Conservation (phyloP, 768 basidiomycete genomes). For the Coprinellus aureogranulatus region DNA sequence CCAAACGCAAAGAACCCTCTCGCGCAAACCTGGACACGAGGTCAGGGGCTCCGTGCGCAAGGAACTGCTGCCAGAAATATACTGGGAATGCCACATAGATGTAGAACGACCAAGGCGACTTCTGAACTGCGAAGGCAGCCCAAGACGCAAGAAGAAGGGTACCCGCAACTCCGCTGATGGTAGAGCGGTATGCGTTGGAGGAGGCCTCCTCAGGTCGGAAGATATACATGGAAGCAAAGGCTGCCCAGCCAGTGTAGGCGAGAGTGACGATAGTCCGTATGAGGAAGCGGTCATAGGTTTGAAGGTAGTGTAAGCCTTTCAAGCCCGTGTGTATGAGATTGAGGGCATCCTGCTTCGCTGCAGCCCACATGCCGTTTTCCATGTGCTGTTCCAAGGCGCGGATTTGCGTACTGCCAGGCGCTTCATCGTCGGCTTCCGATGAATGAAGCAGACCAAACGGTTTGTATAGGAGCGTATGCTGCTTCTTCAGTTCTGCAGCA, state of each 20-base stretch:
- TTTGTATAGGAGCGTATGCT: slow-evolving; percentile 58
- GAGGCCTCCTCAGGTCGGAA: slow-evolving; percentile 38
- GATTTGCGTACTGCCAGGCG: slow-evolving; percentile 22
- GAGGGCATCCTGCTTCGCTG: slow-evolving; percentile 48
- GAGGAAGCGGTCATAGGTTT: slow-evolving; percentile 79
- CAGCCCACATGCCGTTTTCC: slow-evolving; percentile 36
- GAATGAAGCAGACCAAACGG: slow-evolving; percentile 49
- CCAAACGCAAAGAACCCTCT: not conserved
- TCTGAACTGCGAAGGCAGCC: slow-evolving; percentile 57
- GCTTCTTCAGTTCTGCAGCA: slow-evolving; percentile 57
- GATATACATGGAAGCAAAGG: slow-evolving; percentile 60
- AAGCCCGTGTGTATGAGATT: slow-evolving; percentile 54
- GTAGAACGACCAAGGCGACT: slow-evolving; percentile 70
- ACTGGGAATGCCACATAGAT: slow-evolving; percentile 72
- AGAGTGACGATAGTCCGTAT: slow-evolving; percentile 66
- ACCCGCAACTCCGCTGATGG: slow-evolving; percentile 20
- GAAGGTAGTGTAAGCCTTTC: slow-evolving; percentile 70
- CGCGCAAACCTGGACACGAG: not conserved
- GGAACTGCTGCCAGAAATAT: slow-evolving; percentile 71
- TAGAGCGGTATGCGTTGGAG: not conserved
- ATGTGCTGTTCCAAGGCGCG: slow-evolving; percentile 46
- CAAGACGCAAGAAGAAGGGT: slow-evolving; percentile 38
- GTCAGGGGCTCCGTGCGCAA: slow-evolving; percentile 24
- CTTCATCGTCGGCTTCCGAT: slow-evolving; percentile 20
- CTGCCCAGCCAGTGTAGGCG: slow-evolving; percentile 79